Conservation (phyloP, 2,329 filamentous ascomycete species). For the Penicillium polonicum region DNA sequence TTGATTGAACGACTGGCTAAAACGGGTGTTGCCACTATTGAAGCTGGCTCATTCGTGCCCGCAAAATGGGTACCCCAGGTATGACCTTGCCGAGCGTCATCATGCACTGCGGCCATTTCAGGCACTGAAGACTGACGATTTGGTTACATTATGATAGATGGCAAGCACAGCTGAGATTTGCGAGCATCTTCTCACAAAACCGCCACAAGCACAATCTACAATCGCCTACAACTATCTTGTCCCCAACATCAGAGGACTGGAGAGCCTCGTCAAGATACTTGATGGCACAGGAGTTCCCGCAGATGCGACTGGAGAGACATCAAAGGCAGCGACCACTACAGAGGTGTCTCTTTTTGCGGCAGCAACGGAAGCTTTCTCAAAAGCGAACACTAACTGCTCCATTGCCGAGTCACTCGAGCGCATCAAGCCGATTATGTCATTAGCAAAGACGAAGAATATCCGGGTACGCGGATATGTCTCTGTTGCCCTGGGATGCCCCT, state of each 20-base stretch:
- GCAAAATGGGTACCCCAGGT: slow-evolving; percentile 57
- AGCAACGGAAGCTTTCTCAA: slow-evolving; percentile 64
- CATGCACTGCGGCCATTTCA: not conserved
- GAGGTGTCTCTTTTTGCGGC: slow-evolving; percentile 65
- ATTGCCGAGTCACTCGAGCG: slow-evolving; percentile 61
- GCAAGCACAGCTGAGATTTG: slow-evolving; percentile 63
- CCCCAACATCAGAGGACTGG: slow-evolving; percentile 61
- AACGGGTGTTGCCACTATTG: slow-evolving; percentile 52
- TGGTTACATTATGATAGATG: slow-evolving; percentile 49
- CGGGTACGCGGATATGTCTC: slow-evolving; percentile 65
- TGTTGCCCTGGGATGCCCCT: slow-evolving; percentile 64
- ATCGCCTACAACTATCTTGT: slow-evolving; percentile 67
- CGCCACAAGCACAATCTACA: slow-evolving; percentile 50
- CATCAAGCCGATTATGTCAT: slow-evolving; percentile 57
- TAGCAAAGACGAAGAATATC: slow-evolving; percentile 56
- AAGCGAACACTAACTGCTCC: slow-evolving; percentile 65
- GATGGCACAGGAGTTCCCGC: slow-evolving; percentile 41
- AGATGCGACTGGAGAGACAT: slow-evolving; percentile 28
- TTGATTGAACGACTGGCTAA: slow-evolving; percentile 49
- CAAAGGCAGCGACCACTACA: slow-evolving; percentile 39
- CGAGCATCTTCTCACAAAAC: slow-evolving; percentile 51
- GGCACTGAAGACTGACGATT: not conserved
- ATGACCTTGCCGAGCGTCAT: slow-evolving; percentile 18
- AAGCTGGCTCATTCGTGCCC: slow-evolving; percentile 54
- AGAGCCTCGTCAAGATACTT: slow-evolving; percentile 58